These are phyloP conservation scores for Punica granatum DNA, from an alignment of 345 rosid genomes.

Conservation along the genomic window DNA sequence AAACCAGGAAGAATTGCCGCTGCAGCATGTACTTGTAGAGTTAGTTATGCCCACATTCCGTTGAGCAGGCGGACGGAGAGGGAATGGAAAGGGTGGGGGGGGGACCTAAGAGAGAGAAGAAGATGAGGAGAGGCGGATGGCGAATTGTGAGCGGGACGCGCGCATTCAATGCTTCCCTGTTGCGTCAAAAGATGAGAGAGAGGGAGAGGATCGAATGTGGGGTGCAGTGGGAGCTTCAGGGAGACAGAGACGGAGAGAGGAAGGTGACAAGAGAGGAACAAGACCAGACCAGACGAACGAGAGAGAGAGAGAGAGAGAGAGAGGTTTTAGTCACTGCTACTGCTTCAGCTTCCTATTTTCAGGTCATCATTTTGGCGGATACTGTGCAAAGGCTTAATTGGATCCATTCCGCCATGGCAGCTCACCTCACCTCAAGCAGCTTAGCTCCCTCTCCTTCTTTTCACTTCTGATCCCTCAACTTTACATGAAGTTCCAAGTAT, in stretches of 20 bases:
- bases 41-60: not conserved
- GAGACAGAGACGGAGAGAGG: not conserved
- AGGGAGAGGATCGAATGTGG: too few species aligned
- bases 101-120: constrained; percentile 5
- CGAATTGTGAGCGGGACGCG: too few species aligned
- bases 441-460: not conserved
- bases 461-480: not conserved
- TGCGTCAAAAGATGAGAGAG: not conserved
- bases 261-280: constrained; percentile 3
- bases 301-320: not conserved
- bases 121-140: too few species aligned
- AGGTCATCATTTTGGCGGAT: constrained; percentile 11
- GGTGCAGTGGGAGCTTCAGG: not conserved
- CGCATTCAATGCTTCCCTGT: constrained; percentile 23
- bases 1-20: too few species aligned
- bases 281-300: not conserved
- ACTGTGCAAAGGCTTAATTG: not conserved
- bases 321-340: too few species aligned
- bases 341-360: not conserved
- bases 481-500: too few species aligned
- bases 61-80: not conserved
- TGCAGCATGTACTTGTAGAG: too few species aligned
- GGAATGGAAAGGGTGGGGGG: not conserved
- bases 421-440: not conserved
- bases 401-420: not conserved